phyloP scores from a whole-genome alignment of 768 basidiomycete species.

The Nevesoporus exiguus region DNA sequence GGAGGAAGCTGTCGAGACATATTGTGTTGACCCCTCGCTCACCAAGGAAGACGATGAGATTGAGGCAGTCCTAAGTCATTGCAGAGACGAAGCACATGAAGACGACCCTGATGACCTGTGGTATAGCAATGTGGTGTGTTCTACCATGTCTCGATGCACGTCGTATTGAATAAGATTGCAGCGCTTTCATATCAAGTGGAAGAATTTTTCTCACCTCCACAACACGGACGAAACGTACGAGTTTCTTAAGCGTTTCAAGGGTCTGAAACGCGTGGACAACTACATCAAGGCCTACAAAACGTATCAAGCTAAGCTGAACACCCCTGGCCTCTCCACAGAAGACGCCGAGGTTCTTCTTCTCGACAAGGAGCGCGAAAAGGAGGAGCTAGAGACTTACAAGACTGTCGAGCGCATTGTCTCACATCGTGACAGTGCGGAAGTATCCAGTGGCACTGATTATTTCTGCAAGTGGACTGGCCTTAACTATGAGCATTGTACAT shows the following conservation, averaged over 20 bases:
- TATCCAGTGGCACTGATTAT: slow-evolving; percentile 63
- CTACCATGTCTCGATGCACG: neutral
- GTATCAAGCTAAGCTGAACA: slow-evolving; percentile 63
- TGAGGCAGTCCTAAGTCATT: slow-evolving; percentile 85
- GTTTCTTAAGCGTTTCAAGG: slow-evolving; percentile 92
- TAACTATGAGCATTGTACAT: slow-evolving; percentile 93
- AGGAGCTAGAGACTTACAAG: slow-evolving; percentile 88
- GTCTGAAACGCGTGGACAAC: slow-evolving; percentile 96
- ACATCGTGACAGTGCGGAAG: slow-evolving; percentile 59
- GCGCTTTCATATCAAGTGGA: slow-evolving; percentile 99
- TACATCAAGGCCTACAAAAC: slow-evolving; percentile 90
- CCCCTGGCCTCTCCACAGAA: slow-evolving; percentile 72
- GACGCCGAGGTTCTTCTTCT: slow-evolving; percentile 87
- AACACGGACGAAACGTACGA: slow-evolving; percentile 99
- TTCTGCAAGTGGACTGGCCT: slow-evolving; percentile 97
- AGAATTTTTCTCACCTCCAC: slow-evolving; percentile 95
- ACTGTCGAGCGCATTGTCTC: slow-evolving; percentile 88
- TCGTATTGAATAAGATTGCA: slow-evolving; percentile 32
- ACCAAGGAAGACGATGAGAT: slow-evolving; percentile 80
- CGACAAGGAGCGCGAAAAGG: slow-evolving; percentile 86
- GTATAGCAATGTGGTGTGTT: slow-evolving; percentile 78
- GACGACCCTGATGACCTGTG: slow-evolving; percentile 78
- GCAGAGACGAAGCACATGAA: slow-evolving; percentile 78
- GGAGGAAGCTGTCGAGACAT: slow-evolving; percentile 53
- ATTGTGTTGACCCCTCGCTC: slow-evolving; percentile 52